phyloP scores from a whole-genome alignment of 306 rosid genomes.

The Delonix regia region DNA sequence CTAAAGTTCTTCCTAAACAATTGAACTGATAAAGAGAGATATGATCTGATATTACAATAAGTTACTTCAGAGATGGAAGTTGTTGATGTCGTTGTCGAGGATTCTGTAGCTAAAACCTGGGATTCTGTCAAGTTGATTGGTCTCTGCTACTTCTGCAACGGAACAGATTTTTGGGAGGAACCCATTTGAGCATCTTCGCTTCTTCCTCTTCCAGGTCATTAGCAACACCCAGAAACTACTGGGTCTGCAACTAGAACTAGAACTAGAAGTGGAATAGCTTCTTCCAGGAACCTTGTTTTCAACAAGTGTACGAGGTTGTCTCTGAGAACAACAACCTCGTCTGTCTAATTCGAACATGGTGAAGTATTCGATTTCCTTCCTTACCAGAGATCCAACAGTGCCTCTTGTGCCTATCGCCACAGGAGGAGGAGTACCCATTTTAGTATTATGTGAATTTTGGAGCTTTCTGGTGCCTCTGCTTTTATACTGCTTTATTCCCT shows the following conservation, averaged over 20 bases:
- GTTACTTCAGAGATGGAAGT: conserved; percentile 38
- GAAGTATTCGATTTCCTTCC: conserved; percentile 79
- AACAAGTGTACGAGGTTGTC: conserved; percentile 44
- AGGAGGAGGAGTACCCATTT: conserved; percentile 69
- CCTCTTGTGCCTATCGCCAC: conserved; percentile 80
- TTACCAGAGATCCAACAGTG: conserved; percentile 76
- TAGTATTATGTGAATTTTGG: conserved; percentile 24
- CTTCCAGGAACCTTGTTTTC: conserved; percentile 40
- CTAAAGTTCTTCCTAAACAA: background rate
- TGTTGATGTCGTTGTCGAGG: conserved; percentile 60
- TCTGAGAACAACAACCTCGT: conserved; percentile 43
- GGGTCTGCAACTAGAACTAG: conserved; percentile 39
- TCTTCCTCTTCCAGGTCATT: conserved; percentile 70
- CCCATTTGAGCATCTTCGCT: conserved; percentile 45
- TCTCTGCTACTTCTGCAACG: conserved; percentile 52
- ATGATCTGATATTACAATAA: background rate
- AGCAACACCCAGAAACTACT: conserved; percentile 63
- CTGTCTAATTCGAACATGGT: conserved; percentile 66
- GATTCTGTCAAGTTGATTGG: conserved; percentile 46
- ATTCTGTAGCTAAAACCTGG: conserved; percentile 63
- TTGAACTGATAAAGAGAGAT: background rate
- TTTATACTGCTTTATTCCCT: conserved; percentile 45
- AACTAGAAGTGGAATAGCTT: conserved; percentile 15
- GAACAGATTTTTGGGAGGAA: conserved; percentile 58
- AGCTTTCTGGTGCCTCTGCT: conserved; percentile 31